These are phyloP conservation scores for Paulinella micropora DNA, from an alignment of 78 protist genomes.

Conservation along the genomic window DNA sequence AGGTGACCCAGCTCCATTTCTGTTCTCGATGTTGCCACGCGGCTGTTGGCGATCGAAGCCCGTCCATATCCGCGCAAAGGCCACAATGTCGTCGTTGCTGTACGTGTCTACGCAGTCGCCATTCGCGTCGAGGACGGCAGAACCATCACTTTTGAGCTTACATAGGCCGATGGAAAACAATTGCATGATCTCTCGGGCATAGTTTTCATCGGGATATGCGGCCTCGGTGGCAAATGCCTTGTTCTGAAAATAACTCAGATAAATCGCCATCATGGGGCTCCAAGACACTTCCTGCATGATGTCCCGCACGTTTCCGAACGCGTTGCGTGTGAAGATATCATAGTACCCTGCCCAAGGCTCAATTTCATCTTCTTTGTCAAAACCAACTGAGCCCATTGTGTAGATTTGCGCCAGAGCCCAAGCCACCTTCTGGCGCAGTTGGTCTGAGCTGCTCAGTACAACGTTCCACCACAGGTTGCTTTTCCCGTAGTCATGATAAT, in stretches of 20 bases:
- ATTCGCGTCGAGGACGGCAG: background rate
- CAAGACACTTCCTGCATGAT: background rate
- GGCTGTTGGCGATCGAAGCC: background rate
- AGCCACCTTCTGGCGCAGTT: conserved; percentile 15
- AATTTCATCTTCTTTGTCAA: no score
- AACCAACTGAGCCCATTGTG: no score
- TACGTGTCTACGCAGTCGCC: background rate
- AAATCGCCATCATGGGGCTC: background rate
- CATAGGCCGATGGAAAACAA: conserved; percentile 1
- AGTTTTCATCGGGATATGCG: conserved; percentile 11
- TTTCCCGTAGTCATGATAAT: no score
- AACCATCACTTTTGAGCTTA: background rate
- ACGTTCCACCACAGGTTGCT: no score
- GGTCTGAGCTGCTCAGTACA: background rate
- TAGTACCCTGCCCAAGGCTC: background rate
- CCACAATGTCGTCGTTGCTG: background rate
- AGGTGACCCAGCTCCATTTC: background rate
- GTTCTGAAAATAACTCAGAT: background rate
- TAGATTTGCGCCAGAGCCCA: no score
- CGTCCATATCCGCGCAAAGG: conserved; percentile 2
- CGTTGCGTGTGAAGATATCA: conserved; percentile 11
- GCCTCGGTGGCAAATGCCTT: background rate
- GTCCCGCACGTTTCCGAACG: background rate
- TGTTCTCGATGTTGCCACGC: conserved; percentile 1
- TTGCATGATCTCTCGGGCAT: conserved; percentile 19